Evolutionary conservation across 2,329 filamentous ascomycete species (phyloP), one percentile per base, ranked within the genome.

Genomic region (Verticillium albo-atrum): DNA sequence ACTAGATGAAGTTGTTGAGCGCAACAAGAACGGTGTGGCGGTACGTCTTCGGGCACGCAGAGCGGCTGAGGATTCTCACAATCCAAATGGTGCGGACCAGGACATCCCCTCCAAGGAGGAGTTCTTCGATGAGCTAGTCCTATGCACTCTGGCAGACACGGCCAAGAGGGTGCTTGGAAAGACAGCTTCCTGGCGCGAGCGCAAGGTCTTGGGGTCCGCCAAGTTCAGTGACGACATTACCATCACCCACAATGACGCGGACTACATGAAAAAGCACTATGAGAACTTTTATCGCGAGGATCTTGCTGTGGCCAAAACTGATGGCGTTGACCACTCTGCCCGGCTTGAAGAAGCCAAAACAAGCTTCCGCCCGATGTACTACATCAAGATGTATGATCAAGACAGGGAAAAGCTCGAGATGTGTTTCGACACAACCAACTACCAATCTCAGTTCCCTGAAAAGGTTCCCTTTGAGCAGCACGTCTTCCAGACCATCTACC

Each of bases 381-480:
- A 82, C 66, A 86, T 84, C 70, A 83, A 85, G 60, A 79, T 77
- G 66, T 86, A 86, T 68, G 71, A 74, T 0, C 62, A 77, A 27
- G 82, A 85, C 66, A 74, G 74, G 4, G 79, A 75, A 9, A 85
- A 84, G 68, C 78, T 87, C 2, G 84, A 86, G 68, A 86, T 86
- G 83, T 86, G 82, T 66, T 90, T 89, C 70, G 86, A 90, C 71
- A 87, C 85, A 70, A 86, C 85, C 6, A 88, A 89, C 68, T 90
- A 90, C 72, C 88, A 90, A 68, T 79, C 83, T 30, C 88, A 90
- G 67, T 89, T 90, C 67, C 82, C 84, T 1, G 72, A 70, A 32
- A 63, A 66, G 23, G 72, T 74, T 1, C 71, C 73, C 0, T 75
- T 75, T 47, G 70, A 74, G 62, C 68, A 70, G 61, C 73, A 74